Evolutionary conservation across 306 rosid species (phyloP).

Genomic region (Fagus crenata): DNA sequence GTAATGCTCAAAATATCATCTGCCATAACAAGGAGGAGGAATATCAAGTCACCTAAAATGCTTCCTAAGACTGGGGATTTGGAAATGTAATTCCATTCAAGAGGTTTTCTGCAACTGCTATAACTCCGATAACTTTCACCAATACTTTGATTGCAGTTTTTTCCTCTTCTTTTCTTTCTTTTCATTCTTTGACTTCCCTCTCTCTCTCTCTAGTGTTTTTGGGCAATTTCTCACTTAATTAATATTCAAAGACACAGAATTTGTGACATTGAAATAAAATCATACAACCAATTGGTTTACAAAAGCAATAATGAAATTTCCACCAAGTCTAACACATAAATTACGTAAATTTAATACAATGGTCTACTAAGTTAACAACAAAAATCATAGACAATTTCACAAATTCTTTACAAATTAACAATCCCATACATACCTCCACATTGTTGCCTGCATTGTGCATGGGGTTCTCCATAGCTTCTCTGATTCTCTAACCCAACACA

Average conservation of each 20-base stretch:
- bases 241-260: neutral
- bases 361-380: neutral
- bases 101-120: neutral
- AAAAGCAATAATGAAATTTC: neutral
- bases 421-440: slow-evolving; percentile 45
- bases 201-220: neutral
- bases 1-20: neutral
- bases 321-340: neutral
- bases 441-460: slow-evolving; percentile 33
- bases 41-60: neutral
- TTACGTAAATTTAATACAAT: neutral
- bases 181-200: neutral
- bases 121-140: neutral
- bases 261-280: neutral
- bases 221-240: neutral
- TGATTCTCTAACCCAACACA: slow-evolving; percentile 41
- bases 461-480: slow-evolving; percentile 50
- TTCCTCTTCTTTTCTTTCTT: no score
- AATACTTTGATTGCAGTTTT: neutral
- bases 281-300: neutral
- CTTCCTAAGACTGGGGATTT: neutral
- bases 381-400: neutral
- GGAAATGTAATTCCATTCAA: neutral
- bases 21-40: neutral
- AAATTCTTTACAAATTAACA: slow-evolving; percentile 8